phyloP scores from a whole-genome alignment of 2,329 filamentous ascomycete species.

The Arthrinium puccinioides region DNA sequence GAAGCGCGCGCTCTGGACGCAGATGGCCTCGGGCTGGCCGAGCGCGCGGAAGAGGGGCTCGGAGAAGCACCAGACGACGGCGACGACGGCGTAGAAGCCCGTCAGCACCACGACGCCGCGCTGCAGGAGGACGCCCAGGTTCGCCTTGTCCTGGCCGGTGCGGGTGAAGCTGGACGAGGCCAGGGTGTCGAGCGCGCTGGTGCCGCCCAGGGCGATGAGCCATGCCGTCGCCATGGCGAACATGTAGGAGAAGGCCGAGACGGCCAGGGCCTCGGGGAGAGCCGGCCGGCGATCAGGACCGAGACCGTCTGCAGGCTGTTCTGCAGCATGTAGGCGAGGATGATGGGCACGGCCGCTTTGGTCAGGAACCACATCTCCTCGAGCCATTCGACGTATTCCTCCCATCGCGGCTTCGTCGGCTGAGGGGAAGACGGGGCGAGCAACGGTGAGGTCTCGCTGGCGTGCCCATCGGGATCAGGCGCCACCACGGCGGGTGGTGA shows the following conservation, averaged over 20 bases:
- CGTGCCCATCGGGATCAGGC: not conserved
- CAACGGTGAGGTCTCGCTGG: not conserved
- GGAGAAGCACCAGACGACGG: conserved; percentile 66
- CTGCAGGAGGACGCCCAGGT: conserved; percentile 73
- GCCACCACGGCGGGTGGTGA: not conserved
- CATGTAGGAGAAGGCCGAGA: conserved; percentile 86
- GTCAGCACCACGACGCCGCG: conserved; percentile 66
- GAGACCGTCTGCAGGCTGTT: conserved; percentile 80
- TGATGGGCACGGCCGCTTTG: conserved; percentile 67
- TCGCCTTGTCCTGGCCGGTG: conserved; percentile 69
- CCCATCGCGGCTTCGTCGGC: not conserved
- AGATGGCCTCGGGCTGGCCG: conserved; percentile 73
- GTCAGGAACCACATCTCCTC: conserved; percentile 61
- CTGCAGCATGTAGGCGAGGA: conserved; percentile 77
- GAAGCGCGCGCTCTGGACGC: conserved; percentile 65
- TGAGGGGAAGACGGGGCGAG: not conserved
- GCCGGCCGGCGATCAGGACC: conserved; percentile 71
- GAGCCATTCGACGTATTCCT: conserved; percentile 25
- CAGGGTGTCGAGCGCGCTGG: conserved; percentile 78
- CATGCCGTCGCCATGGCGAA: conserved; percentile 86
- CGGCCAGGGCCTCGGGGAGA: conserved; percentile 73
- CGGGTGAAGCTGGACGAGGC: conserved; percentile 79
- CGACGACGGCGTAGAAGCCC: conserved; percentile 65
- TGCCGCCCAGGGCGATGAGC: conserved; percentile 79
- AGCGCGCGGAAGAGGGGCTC: conserved; percentile 67